Percentiles rank a stretch among this genome's conserved stretches.
Evolutionary conservation across 768 basidiomycete species (phyloP).

Genomic region (Tricholomella constricta): DNA sequence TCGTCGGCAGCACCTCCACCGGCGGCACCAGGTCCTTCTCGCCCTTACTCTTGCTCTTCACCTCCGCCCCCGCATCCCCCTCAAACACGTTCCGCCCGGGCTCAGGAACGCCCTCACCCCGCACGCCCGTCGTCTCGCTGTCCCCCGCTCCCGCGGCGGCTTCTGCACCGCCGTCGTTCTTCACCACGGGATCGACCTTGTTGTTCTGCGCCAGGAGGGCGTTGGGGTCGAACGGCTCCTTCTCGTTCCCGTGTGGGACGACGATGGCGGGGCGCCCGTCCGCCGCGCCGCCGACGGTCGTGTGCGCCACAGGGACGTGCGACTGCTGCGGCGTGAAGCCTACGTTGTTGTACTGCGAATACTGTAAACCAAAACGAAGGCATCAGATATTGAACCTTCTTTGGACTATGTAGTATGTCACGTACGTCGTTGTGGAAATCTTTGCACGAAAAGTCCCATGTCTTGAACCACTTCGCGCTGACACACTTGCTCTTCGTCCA

Average conservation of each 20-base stretch:
- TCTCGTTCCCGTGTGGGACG: constrained; percentile 43
- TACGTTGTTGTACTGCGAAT: constrained; percentile 51
- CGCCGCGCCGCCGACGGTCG: constrained; percentile 53
- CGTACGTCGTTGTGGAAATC: constrained; percentile 72
- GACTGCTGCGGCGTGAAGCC: constrained; percentile 42
- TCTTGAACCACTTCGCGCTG: constrained; percentile 81
- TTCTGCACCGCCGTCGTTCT: constrained; percentile 1
- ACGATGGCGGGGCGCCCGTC: constrained; percentile 58
- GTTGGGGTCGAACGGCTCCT: constrained; percentile 17
- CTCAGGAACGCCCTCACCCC: constrained; percentile 56
- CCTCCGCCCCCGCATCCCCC: constrained; percentile 44
- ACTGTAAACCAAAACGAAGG: constrained; percentile 35
- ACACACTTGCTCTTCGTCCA: constrained; percentile 87
- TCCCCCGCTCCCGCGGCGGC: constrained; percentile 13
- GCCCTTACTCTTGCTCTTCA: constrained; percentile 40
- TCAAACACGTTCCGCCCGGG: constrained; percentile 79
- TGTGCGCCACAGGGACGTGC: constrained; percentile 37
- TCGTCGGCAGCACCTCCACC: constrained; percentile 9
- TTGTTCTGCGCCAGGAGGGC: background rate
- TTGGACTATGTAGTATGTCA: too few species aligned
- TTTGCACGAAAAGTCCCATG: constrained; percentile 94
- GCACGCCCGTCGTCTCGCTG: constrained; percentile 32
- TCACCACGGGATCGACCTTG: constrained; percentile 7
- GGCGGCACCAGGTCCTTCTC: background rate
- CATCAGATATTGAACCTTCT: too few species aligned